A percentile compares a stretch with the other conserved stretches of the same genome.
These are phyloP conservation scores for Canna indica DNA, from an alignment of 176 grass and related monocot species.

Conservation along the genomic window DNA sequence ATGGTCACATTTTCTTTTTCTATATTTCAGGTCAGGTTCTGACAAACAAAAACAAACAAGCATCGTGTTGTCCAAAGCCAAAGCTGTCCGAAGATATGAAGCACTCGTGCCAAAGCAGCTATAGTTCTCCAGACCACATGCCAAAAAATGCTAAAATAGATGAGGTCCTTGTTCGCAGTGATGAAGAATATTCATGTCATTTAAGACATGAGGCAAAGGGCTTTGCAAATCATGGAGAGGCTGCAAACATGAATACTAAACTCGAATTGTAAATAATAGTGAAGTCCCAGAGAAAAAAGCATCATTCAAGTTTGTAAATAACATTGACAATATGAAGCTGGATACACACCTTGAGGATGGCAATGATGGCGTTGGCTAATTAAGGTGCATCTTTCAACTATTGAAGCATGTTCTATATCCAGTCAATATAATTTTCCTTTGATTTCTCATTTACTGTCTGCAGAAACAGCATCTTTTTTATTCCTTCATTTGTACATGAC, in stretches of 20 bases:
- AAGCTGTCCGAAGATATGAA: constrained; percentile 41
- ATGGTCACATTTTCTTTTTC: too few relatives aligned
- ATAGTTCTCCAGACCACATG: constrained; percentile 58
- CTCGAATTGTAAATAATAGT: constrained; percentile 66
- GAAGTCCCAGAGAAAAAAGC: constrained; percentile 47
- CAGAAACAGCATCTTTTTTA: too few relatives aligned
- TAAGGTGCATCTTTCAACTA: constrained; percentile 7
- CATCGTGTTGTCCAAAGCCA: constrained; percentile 30
- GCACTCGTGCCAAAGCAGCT: constrained; percentile 55
- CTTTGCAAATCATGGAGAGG: constrained; percentile 44
- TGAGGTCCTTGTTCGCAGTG: constrained; percentile 25
- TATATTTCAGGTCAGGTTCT: constrained; percentile 33
- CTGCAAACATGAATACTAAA: constrained; percentile 33
- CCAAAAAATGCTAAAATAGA: constrained; percentile 32
- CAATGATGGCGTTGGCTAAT: constrained; percentile 22
- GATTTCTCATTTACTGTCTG: too few relatives aligned
- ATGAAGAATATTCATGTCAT: constrained; percentile 32
- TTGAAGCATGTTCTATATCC: neutral
- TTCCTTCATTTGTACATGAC: too few relatives aligned
- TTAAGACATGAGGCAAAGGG: constrained; percentile 32
- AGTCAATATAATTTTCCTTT: too few relatives aligned
- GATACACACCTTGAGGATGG: constrained; percentile 41
- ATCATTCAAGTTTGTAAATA: constrained; percentile 80
- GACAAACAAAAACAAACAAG: constrained; percentile 34
- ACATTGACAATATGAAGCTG: constrained; percentile 40